These are phyloP conservation scores for Spergularia bocconei DNA, from an alignment of 148 eudicot species.

Conservation along the genomic window DNA sequence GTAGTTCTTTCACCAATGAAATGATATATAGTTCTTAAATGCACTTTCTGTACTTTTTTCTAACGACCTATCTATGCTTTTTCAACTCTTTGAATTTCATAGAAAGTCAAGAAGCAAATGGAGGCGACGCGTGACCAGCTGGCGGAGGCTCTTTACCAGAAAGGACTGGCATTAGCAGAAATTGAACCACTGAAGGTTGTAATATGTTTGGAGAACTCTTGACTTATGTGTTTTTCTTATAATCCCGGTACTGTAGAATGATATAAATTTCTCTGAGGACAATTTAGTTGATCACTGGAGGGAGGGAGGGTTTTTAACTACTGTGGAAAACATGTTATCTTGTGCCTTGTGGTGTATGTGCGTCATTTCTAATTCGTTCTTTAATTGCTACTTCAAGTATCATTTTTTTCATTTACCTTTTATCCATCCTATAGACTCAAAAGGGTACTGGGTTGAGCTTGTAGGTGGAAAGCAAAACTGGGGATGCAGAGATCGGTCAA, in stretches of 20 bases:
- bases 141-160: slow-evolving; percentile 86
- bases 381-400: background rate
- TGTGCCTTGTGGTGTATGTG: background rate
- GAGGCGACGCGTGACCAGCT: slow-evolving; percentile 82
- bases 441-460: slow-evolving; percentile 19
- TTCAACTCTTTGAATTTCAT: background rate
- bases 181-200: slow-evolving; percentile 64
- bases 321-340: background rate
- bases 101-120: slow-evolving; percentile 81
- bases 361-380: background rate
- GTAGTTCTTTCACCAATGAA: background rate
- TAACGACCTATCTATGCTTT: background rate
- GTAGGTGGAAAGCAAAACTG: slow-evolving; percentile 48
- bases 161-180: slow-evolving; percentile 81
- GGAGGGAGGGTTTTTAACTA: background rate
- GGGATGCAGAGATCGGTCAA: slow-evolving; percentile 36
- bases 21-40: too few relatives aligned
- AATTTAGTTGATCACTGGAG: too few relatives aligned
- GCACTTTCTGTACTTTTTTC: background rate
- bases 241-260: background rate
- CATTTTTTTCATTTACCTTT: background rate
- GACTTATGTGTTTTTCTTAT: background rate
- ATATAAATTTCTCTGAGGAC: background rate
- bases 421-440: slow-evolving; percentile 5
- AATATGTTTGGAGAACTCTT: background rate